A percentile compares a stretch with the other conserved stretches of the same genome.
Evolutionary conservation across 2,329 filamentous ascomycete species (phyloP).

Genomic region (Calonectria hawksworthii): DNA sequence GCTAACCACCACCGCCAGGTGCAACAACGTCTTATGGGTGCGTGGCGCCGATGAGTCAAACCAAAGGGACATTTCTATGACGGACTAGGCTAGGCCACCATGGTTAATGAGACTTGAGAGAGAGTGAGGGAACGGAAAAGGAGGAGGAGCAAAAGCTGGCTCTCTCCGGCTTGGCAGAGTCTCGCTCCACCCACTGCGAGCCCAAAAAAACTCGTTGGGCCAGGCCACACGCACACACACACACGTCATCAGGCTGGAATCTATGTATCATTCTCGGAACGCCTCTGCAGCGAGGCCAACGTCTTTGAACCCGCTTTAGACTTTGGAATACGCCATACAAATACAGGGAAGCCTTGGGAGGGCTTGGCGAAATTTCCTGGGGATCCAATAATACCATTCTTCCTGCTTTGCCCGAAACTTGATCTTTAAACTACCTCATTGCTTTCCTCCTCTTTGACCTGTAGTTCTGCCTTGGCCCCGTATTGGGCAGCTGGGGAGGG

Average conservation of each 20-base stretch:
- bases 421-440: background rate
- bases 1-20: constrained; percentile 62
- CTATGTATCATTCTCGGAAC: constrained; percentile 17
- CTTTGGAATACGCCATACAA: constrained; percentile 1
- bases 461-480: no score
- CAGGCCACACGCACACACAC: background rate
- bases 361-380: constrained; percentile 12
- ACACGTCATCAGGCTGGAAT: constrained; percentile 2
- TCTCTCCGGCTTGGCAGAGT: background rate
- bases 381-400: constrained; percentile 16
- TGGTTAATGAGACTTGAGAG: constrained; percentile 1
- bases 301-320: constrained; percentile 10
- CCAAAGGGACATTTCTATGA: constrained; percentile 70
- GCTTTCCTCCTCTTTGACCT: background rate
- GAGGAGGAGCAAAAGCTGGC: background rate
- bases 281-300: constrained; percentile 5
- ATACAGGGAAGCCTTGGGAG: constrained; percentile 7
- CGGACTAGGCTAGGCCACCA: constrained; percentile 7
- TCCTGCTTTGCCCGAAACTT: constrained; percentile 1
- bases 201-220: background rate
- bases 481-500: background rate
- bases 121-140: background rate
- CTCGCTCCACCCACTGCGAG: background rate
- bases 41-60: constrained; percentile 68
- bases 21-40: constrained; percentile 99